Evolutionary conservation across 2,329 filamentous ascomycete genomes (phyloP), one percentile per base, ranked within the genome.

Genomic region (Calonectria montana): DNA sequence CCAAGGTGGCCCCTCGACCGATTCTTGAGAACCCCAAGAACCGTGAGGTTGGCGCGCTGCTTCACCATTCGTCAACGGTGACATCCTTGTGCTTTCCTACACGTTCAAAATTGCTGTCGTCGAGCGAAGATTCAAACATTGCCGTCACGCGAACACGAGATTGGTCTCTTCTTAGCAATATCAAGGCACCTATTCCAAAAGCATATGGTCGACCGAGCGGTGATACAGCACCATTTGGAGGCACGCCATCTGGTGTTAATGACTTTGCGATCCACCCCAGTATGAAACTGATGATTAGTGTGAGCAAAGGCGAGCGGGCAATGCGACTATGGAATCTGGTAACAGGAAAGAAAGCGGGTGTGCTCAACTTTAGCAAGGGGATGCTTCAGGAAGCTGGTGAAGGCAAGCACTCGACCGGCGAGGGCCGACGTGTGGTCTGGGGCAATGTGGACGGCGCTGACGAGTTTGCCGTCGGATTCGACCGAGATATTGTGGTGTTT

Each of bases 281-380:
- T 82, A 94, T 97, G 90, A 98, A 98, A 85, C 87, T 99, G 63
- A 98, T 98, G 94, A 91, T 99, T 72, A 97, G 91, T 77, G 95
- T 98, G 10, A 93, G 94, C 76, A 94, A 93, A 79, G 95, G 95
- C 75, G 97, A 99, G 86, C 92, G 91, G 75, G 95, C 93, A 80
- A 97, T 99, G 94, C 88, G 97, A 75, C 84, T 98, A 75, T 99
- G 97, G 97, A 98, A 99, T 80, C 83, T 99, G 74, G 95, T 98
- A 75, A 98, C 96, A 3, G 97, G 96, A 18, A 97, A 96, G 86
- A 98, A 98, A 86, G 96, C 96, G 1, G 95, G 96, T 35, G 96
- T 98, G 65, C 86, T 99, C 77, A 97, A 94, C 81, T 98, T 98
- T 82, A 90, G 90, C 75, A 88, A 90, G 69, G 90, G 92, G 0